These are phyloP conservation scores for Pisolithus marmoratus DNA, from an alignment of 768 basidiomycete genomes.

Conservation along the genomic window DNA sequence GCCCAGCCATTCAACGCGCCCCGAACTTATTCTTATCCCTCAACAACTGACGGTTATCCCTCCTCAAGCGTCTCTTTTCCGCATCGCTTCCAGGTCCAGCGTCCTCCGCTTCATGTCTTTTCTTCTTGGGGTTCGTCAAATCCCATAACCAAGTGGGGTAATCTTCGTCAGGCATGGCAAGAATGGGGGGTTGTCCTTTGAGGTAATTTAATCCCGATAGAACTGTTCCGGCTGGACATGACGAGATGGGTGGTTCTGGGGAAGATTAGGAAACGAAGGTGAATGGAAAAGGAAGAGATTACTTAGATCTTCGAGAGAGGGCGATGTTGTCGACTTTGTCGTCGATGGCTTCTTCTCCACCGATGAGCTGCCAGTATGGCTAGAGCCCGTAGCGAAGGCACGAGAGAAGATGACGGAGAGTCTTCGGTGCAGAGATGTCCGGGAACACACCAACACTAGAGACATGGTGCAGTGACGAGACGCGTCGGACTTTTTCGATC, in stretches of 20 bases:
- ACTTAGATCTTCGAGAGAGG: conserved; percentile 14
- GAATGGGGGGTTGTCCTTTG: conserved; percentile 72
- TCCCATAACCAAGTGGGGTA: conserved; percentile 93
- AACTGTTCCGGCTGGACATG: conserved; percentile 67
- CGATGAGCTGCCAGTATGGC: background rate
- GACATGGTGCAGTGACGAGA: conserved; percentile 10
- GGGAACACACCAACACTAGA: conserved; percentile 9
- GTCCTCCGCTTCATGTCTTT: conserved; percentile 52
- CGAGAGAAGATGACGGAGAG: conserved; percentile 8
- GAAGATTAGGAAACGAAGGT: background rate
- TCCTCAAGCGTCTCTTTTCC: conserved; percentile 50
- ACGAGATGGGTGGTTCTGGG: conserved; percentile 40
- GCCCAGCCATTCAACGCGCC: conserved; percentile 45
- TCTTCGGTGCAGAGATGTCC: conserved; percentile 8
- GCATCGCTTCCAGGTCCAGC: conserved; percentile 57
- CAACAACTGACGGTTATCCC: conserved; percentile 61
- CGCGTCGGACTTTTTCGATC: too few species aligned
- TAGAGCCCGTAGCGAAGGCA: conserved; percentile 6
- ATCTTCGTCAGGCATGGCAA: conserved; percentile 73
- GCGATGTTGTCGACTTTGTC: background rate
- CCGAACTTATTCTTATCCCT: conserved; percentile 85
- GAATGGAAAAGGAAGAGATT: background rate
- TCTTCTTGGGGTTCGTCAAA: conserved; percentile 52
- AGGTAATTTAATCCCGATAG: conserved; percentile 79
- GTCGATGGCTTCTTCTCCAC: conserved; percentile 1